These are phyloP conservation scores for Coemansia sp. DNA, from an alignment of 192 early-diverging fungal species.

Conservation along the genomic window DNA sequence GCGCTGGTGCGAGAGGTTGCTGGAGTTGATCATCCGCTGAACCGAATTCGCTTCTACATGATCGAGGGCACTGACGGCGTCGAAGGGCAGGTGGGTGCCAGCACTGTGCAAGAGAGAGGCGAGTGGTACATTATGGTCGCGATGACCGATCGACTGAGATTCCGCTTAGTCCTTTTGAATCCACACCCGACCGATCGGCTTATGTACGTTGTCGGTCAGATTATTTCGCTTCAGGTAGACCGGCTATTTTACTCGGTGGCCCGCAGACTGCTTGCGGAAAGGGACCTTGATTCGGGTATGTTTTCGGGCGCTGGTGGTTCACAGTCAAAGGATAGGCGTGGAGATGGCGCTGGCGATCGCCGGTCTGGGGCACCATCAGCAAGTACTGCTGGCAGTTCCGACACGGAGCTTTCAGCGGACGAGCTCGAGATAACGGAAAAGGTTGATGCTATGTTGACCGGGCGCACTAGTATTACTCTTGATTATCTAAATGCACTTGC, in stretches of 20 bases:
- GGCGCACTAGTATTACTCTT: conserved; percentile 44
- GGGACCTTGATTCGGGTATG: conserved; percentile 10
- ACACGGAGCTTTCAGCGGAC: conserved; percentile 4
- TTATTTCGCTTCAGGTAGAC: conserved; percentile 48
- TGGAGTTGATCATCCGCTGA: conserved; percentile 27
- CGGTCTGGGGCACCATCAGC: not conserved
- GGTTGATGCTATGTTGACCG: conserved; percentile 46
- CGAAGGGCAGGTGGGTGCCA: conserved; percentile 24
- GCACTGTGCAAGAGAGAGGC: conserved; percentile 10
- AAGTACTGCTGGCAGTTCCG: not conserved
- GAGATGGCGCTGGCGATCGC: not conserved
- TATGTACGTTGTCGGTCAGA: conserved; percentile 36
- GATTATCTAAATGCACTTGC: conserved; percentile 54
- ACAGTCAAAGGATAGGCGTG: not conserved
- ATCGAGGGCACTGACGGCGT: conserved; percentile 51
- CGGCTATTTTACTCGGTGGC: conserved; percentile 50
- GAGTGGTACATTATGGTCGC: conserved; percentile 54
- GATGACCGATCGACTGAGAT: conserved; percentile 50
- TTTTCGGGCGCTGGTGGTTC: not conserved
- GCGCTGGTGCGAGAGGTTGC: conserved; percentile 39
- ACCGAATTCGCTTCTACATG: conserved; percentile 48
- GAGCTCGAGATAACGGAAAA: conserved; percentile 36
- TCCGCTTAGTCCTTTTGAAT: conserved; percentile 43
- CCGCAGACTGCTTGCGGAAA: conserved; percentile 31
- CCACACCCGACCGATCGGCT: conserved; percentile 34